Evolutionary conservation across 2,329 filamentous ascomycete species (phyloP), one percentile per base, ranked within the genome.

Genomic region (Cercospora beticola): DNA sequence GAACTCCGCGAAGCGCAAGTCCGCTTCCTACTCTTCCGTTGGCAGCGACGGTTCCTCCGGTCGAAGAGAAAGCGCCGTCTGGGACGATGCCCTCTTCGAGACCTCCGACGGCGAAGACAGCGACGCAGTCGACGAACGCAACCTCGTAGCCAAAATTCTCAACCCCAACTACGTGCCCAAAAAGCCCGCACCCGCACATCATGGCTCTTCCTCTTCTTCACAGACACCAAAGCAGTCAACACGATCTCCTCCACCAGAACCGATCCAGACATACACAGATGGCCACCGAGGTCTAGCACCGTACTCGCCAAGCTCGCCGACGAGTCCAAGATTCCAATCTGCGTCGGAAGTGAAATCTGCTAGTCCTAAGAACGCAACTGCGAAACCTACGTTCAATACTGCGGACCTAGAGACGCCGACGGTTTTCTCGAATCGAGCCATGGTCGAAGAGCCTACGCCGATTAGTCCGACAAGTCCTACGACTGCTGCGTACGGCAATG

Each of bases 81-180:
- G 83, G 84, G 83, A 85, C 64, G 83, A 84, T 49, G 75, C 79
- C 2, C 83, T 83, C 65, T 83, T 85, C 64, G 83, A 84, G 46
- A 81, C 78, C 18, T 77, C 72, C 0, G 82, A 81, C n/a, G 82
- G 79, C 9, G 82, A 83, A 59, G 81, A 83, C 40, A 81, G 81
- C 5, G 83, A 85, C 43, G 67, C 71, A 10, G 82, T 77, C 5
- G 75, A 78, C 33, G 77, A 78, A 64, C 71, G 76, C 18, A 75
- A 74, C 21, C 60, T 77, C 18, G 73, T 77, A 12, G 70, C 73
- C 26, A 68, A 71, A 36, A 66, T 78, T 26, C 64, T 78, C 46
- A 77, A 76, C 40, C 75, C 76, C 14, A 75, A 75, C 21, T 64
- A 69, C 1, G 46, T 70, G 3, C 62, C 67, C 8, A 73, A 73